Percentiles rank a stretch among this genome's conserved stretches.
Conservation (phyloP, 164 flowering plant genomes). For the Tetrastigma voinierianum region DNA sequence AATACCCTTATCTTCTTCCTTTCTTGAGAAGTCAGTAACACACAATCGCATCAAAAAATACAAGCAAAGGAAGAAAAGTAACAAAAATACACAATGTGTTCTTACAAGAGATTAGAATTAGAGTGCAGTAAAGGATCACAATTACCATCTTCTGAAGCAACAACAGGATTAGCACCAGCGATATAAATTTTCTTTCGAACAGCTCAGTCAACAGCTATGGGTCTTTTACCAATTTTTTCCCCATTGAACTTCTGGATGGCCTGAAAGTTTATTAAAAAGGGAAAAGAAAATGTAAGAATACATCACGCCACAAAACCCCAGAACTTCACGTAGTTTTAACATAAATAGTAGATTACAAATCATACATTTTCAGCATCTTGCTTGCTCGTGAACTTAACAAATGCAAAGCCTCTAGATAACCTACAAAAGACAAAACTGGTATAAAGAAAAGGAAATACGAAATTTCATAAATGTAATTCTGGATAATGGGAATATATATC, state of each 20-base stretch:
- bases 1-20: too few species aligned
- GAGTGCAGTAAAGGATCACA: conserved; percentile 1
- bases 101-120: neutral
- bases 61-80: neutral
- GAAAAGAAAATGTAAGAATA: neutral
- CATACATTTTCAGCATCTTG: conserved; percentile 88
- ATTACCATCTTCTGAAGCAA: conserved; percentile 53
- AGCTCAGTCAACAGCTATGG: conserved; percentile 99
- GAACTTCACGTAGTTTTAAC: neutral
- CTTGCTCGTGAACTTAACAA: conserved; percentile 87
- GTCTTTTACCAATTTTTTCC: conserved; percentile 58
- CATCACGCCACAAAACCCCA: neutral
- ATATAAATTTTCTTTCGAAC: conserved; percentile 77
- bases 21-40: too few species aligned
- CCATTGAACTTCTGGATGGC: conserved; percentile 88
- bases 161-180: conserved; percentile 31
- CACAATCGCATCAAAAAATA: neutral
- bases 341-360: neutral
- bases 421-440: conserved; percentile 32
- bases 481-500: conserved; percentile 50
- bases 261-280: conserved; percentile 37
- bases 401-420: conserved; percentile 86
- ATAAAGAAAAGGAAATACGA: neutral
- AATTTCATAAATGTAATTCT: neutral
- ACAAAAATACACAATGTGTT: neutral